These are phyloP conservation scores for Xerocomellus chrysenteron DNA, from an alignment of 768 basidiomycete genomes.

Conservation along the genomic window DNA sequence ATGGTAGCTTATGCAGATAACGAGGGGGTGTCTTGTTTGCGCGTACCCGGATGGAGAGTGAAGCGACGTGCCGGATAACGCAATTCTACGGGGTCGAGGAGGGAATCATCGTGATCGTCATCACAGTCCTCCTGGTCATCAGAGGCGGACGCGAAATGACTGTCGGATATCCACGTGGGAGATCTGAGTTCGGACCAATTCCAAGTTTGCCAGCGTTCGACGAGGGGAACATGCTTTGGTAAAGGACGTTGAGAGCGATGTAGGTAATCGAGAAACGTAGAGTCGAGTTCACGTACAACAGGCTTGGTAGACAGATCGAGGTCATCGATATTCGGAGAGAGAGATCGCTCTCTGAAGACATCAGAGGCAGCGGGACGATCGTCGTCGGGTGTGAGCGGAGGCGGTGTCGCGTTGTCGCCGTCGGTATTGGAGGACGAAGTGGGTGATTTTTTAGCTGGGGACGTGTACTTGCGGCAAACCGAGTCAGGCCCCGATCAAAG, in stretches of 20 bases:
- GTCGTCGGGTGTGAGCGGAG: conserved; percentile 38
- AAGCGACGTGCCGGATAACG: conserved; percentile 13
- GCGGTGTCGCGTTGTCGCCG: conserved; percentile 33
- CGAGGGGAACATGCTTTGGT: conserved; percentile 23
- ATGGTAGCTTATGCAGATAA: conserved; percentile 17
- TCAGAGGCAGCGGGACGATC: conserved; percentile 22
- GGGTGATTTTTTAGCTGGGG: conserved; percentile 23
- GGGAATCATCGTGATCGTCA: conserved; percentile 25
- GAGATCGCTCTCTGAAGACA: conserved; percentile 25
- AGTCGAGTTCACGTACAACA: conserved; percentile 27
- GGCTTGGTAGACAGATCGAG: conserved; percentile 16
- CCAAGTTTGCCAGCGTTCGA: conserved; percentile 35
- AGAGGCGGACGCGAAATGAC: background rate
- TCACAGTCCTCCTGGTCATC: conserved; percentile 25
- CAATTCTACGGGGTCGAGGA: conserved; percentile 14
- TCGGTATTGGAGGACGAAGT: conserved; percentile 31
- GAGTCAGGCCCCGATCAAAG: conserved; percentile 1
- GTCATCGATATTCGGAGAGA: conserved; percentile 23
- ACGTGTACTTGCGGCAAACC: conserved; percentile 15
- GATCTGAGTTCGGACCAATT: conserved; percentile 34
- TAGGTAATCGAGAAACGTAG: conserved; percentile 23
- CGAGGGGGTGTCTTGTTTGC: conserved; percentile 14
- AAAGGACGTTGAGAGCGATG: conserved; percentile 24
- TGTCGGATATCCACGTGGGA: conserved; percentile 26
- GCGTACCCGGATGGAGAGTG: conserved; percentile 9